Percentiles rank a stretch among this genome's conserved stretches.
Conservation (phyloP, 257 asterid species). For the Fraxinus anomala region DNA sequence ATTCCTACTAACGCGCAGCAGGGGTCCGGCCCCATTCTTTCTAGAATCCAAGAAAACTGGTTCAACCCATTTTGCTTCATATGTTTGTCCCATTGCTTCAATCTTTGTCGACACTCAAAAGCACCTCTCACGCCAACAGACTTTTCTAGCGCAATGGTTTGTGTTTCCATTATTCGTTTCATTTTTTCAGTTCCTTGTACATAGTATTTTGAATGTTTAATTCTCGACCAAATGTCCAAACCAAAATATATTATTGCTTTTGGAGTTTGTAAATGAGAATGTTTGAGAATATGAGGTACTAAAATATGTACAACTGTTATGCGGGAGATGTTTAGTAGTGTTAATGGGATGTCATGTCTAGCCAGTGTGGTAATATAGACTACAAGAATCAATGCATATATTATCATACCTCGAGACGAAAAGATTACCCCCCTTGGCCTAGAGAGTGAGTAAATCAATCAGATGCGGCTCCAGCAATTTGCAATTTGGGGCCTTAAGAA, state of each 20-base stretch:
- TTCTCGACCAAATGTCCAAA: too few relatives aligned
- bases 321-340: too few relatives aligned
- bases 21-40: background rate
- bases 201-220: background rate
- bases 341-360: too few relatives aligned
- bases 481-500: too few relatives aligned
- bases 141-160: background rate
- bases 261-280: too few relatives aligned
- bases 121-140: background rate
- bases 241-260: too few relatives aligned
- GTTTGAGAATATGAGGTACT: background rate
- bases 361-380: too few relatives aligned
- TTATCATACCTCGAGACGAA: too few relatives aligned
- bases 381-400: too few relatives aligned
- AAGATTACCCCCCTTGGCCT: background rate
- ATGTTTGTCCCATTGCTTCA: constrained; percentile 41
- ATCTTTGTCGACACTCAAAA: constrained; percentile 36
- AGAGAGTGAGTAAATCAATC: background rate
- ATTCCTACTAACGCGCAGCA: constrained; percentile 9
- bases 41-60: constrained; percentile 1
- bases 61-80: constrained; percentile 42
- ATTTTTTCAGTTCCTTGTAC: background rate
- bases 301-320: background rate
- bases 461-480: too few relatives aligned
- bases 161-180: background rate